Base-by-base conservation (phyloP, 2,329 filamentous ascomycete species). In the Colletotrichum lini region DNA sequence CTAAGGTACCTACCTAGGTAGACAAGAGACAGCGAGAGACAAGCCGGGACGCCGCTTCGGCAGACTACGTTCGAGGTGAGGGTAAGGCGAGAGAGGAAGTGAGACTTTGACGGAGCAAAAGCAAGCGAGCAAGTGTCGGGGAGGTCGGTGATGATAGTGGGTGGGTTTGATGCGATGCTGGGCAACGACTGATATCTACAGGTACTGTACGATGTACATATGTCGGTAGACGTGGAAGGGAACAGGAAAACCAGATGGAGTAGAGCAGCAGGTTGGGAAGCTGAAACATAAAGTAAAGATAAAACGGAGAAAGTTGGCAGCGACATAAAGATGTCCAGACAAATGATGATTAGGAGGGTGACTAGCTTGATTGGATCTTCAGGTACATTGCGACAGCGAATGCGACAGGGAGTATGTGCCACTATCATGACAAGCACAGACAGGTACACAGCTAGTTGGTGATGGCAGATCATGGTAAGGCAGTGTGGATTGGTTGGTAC, bases 101-200 rank as follows among this genome's bases (percentile, higher is more conserved):
- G 47, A 52, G 40, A 62, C 47, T 26, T 53, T 38, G 56, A 52
- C 42, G 56, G 54, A 16, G 47, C 54, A 54, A 50, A 64, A 67
- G 68, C 54, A 64, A 67, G 68, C 54, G 69, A 64, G 35, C 59
- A 59, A 67, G 62, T 38, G 68, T 50, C 38, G 52, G 65, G 53
- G 52, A 54, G 42, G 42, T 63, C 52, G 44, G 68, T 35, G 52
- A 40, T 45, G 38, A 47, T 6, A 63, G 45, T 58, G 52, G 68
- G 58, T 42, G 69, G 45, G 50, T 52, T 54, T 23, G 30, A 40
- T 45, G 15, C 4, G 23, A 53, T 30, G 59, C n/a, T 21, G 13
- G 60, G 53, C 26, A 64, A 63, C 49, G 16, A 53, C 40, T 35
- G 59, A 26, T 18, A 38, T 38, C 35, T 38, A 38, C 35, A 10